A percentile compares a stretch with the other conserved stretches of the same genome.
Conservation (phyloP, 305 asterid genomes). For the Nicotiana rustica region DNA sequence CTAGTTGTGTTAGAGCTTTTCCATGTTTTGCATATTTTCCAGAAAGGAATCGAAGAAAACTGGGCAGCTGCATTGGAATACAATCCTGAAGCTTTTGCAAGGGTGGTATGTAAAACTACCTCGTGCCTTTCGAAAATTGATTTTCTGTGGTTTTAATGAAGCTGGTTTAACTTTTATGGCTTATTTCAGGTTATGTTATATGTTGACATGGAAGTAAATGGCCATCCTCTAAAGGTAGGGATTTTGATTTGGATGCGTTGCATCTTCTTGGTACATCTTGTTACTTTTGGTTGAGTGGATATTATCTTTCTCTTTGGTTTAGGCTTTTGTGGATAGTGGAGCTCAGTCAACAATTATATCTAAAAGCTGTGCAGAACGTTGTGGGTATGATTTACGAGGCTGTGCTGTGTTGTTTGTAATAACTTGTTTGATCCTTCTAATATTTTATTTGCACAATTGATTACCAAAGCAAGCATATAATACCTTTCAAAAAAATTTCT, state of each 20-base stretch:
- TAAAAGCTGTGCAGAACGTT: slow-evolving; percentile 96
- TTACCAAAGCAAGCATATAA: not conserved
- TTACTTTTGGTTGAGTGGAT: slow-evolving; percentile 22
- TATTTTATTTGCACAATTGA: not conserved
- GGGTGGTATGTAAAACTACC: slow-evolving; percentile 71
- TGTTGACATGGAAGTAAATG: slow-evolving; percentile 99
- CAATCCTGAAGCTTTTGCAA: slow-evolving; percentile 96
- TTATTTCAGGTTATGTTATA: slow-evolving; percentile 87
- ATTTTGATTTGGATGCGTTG: slow-evolving; percentile 25
- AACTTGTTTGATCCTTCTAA: not conserved
- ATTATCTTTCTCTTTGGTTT: slow-evolving; percentile 42
- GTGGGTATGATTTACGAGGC: slow-evolving; percentile 62
- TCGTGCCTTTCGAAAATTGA: not conserved
- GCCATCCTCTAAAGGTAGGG: slow-evolving; percentile 86
- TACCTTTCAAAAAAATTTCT: not conserved
- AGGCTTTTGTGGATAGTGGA: slow-evolving; percentile 99
- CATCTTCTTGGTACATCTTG: slow-evolving; percentile 21
- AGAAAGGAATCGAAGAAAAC: slow-evolving; percentile 98
- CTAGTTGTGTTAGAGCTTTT: slow-evolving; percentile 1
- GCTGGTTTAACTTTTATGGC: slow-evolving; percentile 25
- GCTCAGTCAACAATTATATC: slow-evolving; percentile 99
- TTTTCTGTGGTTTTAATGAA: slow-evolving; percentile 27
- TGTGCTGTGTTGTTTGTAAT: not conserved
- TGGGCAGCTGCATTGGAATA: slow-evolving; percentile 96
- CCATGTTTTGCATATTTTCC: slow-evolving; percentile 38